Conservation (phyloP, 306 rosid genomes). For the Vicia sativa region DNA sequence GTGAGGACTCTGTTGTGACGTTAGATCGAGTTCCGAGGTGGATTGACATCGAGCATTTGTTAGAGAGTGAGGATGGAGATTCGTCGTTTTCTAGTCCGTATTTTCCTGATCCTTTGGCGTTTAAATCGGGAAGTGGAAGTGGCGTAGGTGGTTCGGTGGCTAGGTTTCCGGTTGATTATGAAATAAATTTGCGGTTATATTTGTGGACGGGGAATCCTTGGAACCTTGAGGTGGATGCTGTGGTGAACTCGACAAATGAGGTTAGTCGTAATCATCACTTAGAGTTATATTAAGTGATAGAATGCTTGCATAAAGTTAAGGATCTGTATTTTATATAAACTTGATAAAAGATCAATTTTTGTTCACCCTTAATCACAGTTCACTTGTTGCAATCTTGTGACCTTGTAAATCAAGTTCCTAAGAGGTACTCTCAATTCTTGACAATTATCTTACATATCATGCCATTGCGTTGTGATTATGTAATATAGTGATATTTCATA, state of each 20-base stretch:
- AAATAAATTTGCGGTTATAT: conserved; percentile 79
- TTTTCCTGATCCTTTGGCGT: conserved; percentile 81
- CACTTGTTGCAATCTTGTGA: conserved; percentile 26
- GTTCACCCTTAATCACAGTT: conserved; percentile 7
- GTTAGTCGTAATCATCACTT: conserved; percentile 42
- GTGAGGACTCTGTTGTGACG: conserved; percentile 70
- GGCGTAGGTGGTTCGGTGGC: conserved; percentile 55
- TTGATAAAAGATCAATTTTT: not conserved
- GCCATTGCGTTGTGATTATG: conserved; percentile 30
- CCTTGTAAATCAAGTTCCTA: conserved; percentile 16
- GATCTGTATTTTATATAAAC: conserved; percentile 17
- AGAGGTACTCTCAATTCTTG: conserved; percentile 14
- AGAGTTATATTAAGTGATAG: not conserved
- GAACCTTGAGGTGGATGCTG: conserved; percentile 99
- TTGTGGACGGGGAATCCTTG: conserved; percentile 97
- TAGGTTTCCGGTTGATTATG: conserved; percentile 86
- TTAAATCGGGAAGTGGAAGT: conserved; percentile 49
- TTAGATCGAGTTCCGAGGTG: conserved; percentile 94
- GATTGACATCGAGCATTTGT: conserved; percentile 81
- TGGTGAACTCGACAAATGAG: conserved; percentile 96
- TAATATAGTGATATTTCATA: conserved; percentile 15
- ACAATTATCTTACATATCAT: conserved; percentile 13
- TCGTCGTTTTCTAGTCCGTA: conserved; percentile 60
- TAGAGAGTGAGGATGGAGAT: conserved; percentile 65
- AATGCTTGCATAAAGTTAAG: not conserved